These are phyloP conservation scores for Ambrosiella beaveri DNA, from an alignment of 2,329 filamentous ascomycete genomes.

Conservation along the genomic window DNA sequence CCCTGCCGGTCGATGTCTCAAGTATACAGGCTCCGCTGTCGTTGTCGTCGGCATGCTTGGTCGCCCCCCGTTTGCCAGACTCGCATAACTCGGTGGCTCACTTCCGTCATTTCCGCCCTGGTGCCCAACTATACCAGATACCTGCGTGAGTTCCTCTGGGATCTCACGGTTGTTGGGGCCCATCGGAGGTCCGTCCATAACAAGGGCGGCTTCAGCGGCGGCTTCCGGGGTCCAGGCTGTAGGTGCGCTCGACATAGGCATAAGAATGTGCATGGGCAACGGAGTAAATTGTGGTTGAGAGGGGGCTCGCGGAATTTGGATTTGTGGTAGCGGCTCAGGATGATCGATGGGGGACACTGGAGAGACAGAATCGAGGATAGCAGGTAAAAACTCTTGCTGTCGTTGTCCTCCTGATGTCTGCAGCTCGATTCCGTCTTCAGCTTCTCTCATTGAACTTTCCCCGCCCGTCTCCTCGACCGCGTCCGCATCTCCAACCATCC, in stretches of 20 bases:
- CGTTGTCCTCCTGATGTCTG: neutral
- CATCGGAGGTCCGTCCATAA: conserved; percentile 11
- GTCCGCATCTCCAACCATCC: conserved; percentile 6
- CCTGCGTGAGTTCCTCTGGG: conserved; percentile 5
- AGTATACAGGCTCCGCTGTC: neutral
- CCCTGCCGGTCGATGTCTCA: too few species aligned
- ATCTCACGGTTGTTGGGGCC: conserved; percentile 12
- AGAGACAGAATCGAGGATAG: neutral
- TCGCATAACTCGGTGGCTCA: conserved; percentile 10
- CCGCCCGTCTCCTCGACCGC: neutral
- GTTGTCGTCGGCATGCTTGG: neutral
- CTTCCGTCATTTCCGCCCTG: neutral
- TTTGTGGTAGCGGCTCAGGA: neutral
- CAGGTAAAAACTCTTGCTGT: too few species aligned
- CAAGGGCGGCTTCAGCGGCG: conserved; percentile 11
- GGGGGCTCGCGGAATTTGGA: neutral
- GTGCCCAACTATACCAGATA: neutral
- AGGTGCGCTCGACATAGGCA: too few species aligned
- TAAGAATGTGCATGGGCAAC: neutral
- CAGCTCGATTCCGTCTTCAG: neutral
- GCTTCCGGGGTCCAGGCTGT: conserved; percentile 9
- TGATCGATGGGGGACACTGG: neutral
- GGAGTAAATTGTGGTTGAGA: neutral
- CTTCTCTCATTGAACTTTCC: neutral
- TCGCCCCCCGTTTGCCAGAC: neutral